Base-by-base conservation (phyloP, 352 stramenopile species). In the Phytopythium sindhum region DNA sequence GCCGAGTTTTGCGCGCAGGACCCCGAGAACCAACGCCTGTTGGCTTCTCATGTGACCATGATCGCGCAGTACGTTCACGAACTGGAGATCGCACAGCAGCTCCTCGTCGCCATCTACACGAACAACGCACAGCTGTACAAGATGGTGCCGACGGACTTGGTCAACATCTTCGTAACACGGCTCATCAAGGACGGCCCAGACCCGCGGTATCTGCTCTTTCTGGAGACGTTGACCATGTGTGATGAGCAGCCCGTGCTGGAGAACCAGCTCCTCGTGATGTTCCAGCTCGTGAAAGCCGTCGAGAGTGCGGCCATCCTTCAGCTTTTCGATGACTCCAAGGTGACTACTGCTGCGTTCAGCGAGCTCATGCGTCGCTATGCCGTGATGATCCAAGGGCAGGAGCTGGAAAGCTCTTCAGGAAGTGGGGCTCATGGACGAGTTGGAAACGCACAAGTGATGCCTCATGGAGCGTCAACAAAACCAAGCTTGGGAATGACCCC, bases 261-360 rank as follows among this genome's bases (percentile, higher is more conserved):
- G 35, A 91, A 91, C 33, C 82, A 89, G 45, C 61, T 89, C 14
- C 59, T 91, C 2, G 80, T 91, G 17, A 61, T 91, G 6, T 88
- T 88, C 28, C 80, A 89, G 62, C 58, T 91, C 24, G 65, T 88
- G n/a, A 89, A 89, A 55, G 83, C 74, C 50, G 65, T 88, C 24
- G 78, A 88, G 28, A 84, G 65, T 53, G 68, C 63, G 0, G 68
- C 67, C 9, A 71, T 89, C 2, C 41, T 89, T 11, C 80, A 91
- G 63, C 70, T 75, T 33, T 85, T 89, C 61, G 78, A 89, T 42
- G 75, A 85, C 57, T 60, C 72, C 45, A 51, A 50, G 6, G 68
- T 64, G 26, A 72, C 73, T 14, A 41, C 70, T 23, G 33, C 37
- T 19, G 45, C 71, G 5, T 71, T 90, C 50, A 64, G 67, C n/a